Conservation (phyloP, 2,329 filamentous ascomycete species). For the Cyclaneusma minus region DNA sequence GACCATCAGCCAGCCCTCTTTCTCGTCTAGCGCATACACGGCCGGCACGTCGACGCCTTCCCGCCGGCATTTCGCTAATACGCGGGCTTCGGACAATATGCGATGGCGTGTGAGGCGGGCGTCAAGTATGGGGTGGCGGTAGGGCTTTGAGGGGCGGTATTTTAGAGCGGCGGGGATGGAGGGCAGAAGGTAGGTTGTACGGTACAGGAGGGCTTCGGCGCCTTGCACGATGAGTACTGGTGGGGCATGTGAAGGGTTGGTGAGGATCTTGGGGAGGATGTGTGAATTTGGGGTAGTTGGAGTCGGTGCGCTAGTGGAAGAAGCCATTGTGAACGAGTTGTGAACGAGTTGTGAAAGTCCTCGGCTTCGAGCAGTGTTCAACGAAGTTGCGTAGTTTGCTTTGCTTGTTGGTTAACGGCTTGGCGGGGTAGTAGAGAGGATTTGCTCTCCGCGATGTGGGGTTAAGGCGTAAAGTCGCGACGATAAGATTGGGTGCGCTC, state of each 20-base stretch:
- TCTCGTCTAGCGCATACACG: conserved; percentile 54
- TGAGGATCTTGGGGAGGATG: conserved; percentile 49
- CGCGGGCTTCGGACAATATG: conserved; percentile 76
- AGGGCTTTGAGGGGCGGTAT: conserved; percentile 79
- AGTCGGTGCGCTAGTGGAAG: too few species aligned
- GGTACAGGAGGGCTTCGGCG: conserved; percentile 89
- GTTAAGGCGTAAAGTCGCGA: too few species aligned
- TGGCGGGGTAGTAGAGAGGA: too few species aligned
- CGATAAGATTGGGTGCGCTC: too few species aligned
- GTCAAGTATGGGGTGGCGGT: conserved; percentile 83
- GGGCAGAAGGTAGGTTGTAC: conserved; percentile 61
- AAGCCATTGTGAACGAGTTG: too few species aligned
- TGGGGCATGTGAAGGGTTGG: conserved; percentile 39
- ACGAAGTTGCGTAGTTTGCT: too few species aligned
- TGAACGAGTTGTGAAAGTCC: too few species aligned
- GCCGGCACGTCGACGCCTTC: conserved; percentile 74
- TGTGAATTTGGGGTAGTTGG: conserved; percentile 13
- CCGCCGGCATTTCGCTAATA: conserved; percentile 61
- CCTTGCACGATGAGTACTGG: conserved; percentile 75
- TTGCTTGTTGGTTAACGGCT: too few species aligned
- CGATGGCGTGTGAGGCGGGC: conserved; percentile 72
- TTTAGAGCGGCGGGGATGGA: conserved; percentile 65
- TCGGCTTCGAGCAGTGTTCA: too few species aligned
- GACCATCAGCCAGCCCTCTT: conserved; percentile 57
- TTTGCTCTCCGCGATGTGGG: too few species aligned